These are phyloP conservation scores for Cyclotella baltica DNA, from an alignment of 108 stramenopile genomes.

Conservation along the genomic window DNA sequence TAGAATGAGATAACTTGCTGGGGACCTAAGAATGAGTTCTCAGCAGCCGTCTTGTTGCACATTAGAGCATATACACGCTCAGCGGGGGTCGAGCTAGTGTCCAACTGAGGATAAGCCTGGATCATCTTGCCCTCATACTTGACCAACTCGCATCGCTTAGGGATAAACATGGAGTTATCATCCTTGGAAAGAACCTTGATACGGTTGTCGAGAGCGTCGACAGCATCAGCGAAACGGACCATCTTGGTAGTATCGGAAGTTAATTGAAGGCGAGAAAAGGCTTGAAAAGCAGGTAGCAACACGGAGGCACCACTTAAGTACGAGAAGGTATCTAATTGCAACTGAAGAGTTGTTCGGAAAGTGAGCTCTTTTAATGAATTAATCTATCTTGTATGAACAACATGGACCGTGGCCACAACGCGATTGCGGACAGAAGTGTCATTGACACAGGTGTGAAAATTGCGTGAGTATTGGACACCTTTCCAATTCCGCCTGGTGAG, in stretches of 20 bases:
- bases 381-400: no score
- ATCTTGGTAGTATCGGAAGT: background rate
- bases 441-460: background rate
- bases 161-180: conserved; percentile 1
- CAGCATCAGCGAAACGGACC: no score
- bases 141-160: background rate
- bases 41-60: background rate
- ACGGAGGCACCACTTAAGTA: background rate
- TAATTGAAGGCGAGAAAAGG: background rate
- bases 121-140: background rate
- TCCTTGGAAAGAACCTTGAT: background rate
- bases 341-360: no score
- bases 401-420: background rate
- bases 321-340: no score
- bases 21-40: background rate
- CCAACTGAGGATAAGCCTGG: background rate
- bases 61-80: background rate
- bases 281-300: background rate
- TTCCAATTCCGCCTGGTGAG: background rate
- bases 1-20: background rate
- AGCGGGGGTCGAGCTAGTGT: no score
- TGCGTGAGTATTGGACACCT: background rate
- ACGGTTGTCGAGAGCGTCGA: conserved; percentile 5
- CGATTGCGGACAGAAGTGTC: background rate
- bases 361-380: no score